Evolutionary conservation across 2,329 filamentous ascomycete species (phyloP).

Genomic region (Xylaria sp.): DNA sequence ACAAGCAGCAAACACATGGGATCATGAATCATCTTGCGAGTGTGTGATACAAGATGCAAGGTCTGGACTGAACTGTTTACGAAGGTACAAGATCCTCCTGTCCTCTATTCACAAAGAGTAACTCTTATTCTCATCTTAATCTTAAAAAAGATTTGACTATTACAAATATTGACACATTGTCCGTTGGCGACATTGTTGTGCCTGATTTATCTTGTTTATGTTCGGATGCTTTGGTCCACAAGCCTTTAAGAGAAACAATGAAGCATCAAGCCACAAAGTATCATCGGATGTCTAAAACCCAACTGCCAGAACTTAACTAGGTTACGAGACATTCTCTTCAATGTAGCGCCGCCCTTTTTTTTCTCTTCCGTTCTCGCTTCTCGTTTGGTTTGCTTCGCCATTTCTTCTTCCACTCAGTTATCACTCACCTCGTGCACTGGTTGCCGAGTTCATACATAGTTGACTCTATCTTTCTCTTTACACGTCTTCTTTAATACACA

Average conservation of each 20-base stretch:
- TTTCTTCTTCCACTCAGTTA: not conserved
- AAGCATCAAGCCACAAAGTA: not conserved
- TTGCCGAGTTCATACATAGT: conserved; percentile 9
- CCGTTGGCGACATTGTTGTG: not conserved
- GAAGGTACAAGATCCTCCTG: not conserved
- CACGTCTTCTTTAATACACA: not conserved
- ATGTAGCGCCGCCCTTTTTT: not conserved
- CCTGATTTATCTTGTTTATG: not conserved
- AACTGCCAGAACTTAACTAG: not conserved
- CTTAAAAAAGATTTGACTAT: not conserved
- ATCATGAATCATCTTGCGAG: not conserved
- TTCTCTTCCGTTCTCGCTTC: not conserved
- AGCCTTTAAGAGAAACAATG: conserved; percentile 6
- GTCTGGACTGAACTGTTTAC: not conserved
- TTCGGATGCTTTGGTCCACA: not conserved
- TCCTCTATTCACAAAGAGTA: not conserved
- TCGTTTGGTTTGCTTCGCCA: conserved; percentile 2
- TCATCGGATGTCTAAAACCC: not conserved
- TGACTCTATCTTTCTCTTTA: not conserved
- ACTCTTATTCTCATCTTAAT: not conserved
- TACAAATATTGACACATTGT: conserved; percentile 9
- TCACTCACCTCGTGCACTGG: conserved; percentile 11
- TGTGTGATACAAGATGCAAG: not conserved
- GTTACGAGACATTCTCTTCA: not conserved
- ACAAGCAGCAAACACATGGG: not conserved